Conservation (phyloP, 345 rosid species). For the Murraya koenigii region DNA sequence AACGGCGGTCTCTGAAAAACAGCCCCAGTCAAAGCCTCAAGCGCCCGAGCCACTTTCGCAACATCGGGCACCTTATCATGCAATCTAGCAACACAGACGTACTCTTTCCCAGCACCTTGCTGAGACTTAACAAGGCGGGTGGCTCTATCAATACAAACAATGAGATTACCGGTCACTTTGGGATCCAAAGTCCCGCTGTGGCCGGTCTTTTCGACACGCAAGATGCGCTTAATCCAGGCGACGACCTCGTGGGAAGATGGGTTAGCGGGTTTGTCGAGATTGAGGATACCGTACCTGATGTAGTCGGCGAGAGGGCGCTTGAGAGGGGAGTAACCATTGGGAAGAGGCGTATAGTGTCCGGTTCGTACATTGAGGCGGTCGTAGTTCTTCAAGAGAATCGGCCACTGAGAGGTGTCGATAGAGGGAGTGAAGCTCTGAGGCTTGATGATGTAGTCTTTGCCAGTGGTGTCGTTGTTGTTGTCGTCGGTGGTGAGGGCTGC, state of each 20-base stretch:
- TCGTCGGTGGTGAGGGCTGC: not conserved
- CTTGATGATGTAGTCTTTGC: conserved; percentile 69
- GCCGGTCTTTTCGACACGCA: conserved; percentile 89
- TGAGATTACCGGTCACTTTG: conserved; percentile 88
- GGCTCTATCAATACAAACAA: conserved; percentile 91
- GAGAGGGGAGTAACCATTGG: conserved; percentile 80
- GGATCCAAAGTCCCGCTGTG: conserved; percentile 97
- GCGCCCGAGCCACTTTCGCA: conserved; percentile 82
- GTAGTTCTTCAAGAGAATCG: conserved; percentile 88
- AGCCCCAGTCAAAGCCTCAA: conserved; percentile 85
- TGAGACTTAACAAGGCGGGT: conserved; percentile 94
- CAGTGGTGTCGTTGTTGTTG: conserved; percentile 1
- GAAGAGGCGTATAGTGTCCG: conserved; percentile 96
- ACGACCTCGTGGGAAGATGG: conserved; percentile 98
- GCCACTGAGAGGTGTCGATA: conserved; percentile 88
- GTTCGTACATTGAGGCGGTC: conserved; percentile 89
- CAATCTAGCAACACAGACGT: conserved; percentile 88
- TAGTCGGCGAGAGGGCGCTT: conserved; percentile 83
- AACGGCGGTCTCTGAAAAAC: conserved; percentile 91
- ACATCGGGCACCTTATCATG: conserved; percentile 85
- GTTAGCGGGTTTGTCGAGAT: conserved; percentile 92
- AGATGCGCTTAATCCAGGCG: conserved; percentile 94
- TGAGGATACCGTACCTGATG: conserved; percentile 78
- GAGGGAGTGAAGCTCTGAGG: conserved; percentile 78
- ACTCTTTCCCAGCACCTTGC: conserved; percentile 97